phyloP scores from a whole-genome alignment of 2,329 filamentous ascomycete species.

The Penicillium sp. region DNA sequence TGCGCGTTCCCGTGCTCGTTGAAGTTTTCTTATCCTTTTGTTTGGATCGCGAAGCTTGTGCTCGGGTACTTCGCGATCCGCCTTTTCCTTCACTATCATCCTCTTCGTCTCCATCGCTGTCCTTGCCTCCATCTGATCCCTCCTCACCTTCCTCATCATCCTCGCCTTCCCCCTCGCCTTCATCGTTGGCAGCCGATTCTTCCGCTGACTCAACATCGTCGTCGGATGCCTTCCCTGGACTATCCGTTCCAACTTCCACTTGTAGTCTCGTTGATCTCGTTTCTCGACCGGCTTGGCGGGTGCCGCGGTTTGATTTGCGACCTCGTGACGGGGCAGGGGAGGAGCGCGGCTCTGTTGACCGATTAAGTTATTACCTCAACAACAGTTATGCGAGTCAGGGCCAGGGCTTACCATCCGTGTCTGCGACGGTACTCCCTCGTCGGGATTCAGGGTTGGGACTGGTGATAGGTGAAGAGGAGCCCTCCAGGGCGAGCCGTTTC shows the following conservation, averaged over 20 bases:
- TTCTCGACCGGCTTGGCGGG: conserved; percentile 39
- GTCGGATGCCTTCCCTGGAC: conserved; percentile 36
- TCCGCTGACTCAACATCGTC: conserved; percentile 45
- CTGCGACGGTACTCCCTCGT: conserved; percentile 50
- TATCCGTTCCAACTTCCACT: conserved; percentile 39
- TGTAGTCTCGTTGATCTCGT: conserved; percentile 46
- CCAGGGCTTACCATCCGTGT: conserved; percentile 49
- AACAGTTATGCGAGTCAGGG: not conserved
- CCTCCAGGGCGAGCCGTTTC: conserved; percentile 48
- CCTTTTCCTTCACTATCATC: conserved; percentile 40
- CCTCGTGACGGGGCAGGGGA: conserved; percentile 49
- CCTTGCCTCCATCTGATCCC: conserved; percentile 39
- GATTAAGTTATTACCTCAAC: conserved; percentile 6
- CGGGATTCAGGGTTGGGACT: conserved; percentile 42
- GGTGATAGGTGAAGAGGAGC: conserved; percentile 46
- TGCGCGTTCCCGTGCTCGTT: conserved; percentile 39
- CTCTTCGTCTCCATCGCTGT: conserved; percentile 45
- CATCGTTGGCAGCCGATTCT: conserved; percentile 41
- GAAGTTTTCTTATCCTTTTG: conserved; percentile 41
- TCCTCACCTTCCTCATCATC: conserved; percentile 46
- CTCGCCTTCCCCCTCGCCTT: conserved; percentile 41
- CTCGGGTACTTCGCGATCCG: conserved; percentile 44
- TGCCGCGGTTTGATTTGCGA: conserved; percentile 39
- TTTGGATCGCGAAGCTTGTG: conserved; percentile 39
- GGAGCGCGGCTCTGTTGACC: conserved; percentile 44